These are phyloP conservation scores for Trametes sanguinea DNA, from an alignment of 768 basidiomycete genomes.

Conservation along the genomic window DNA sequence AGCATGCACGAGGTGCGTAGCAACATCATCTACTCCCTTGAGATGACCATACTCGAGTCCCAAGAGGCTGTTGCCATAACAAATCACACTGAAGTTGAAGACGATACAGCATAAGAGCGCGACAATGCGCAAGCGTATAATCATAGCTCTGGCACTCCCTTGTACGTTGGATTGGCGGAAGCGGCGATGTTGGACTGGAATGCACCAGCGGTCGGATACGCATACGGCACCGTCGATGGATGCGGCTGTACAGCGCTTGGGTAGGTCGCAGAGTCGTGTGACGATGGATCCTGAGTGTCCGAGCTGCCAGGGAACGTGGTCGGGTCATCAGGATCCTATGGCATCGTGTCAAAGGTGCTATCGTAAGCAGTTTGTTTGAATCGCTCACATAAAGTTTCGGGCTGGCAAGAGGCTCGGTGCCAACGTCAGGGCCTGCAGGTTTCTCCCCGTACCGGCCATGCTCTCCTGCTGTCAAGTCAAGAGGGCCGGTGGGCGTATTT, in stretches of 20 bases:
- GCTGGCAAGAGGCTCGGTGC: neutral
- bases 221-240: neutral
- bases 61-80: too few relatives aligned
- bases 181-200: neutral
- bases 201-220: neutral
- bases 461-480: constrained; percentile 10
- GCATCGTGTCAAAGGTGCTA: neutral
- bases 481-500: constrained; percentile 6
- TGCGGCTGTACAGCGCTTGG: neutral
- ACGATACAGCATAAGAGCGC: too few relatives aligned
- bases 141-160: constrained; percentile 15
- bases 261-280: neutral
- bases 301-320: constrained; percentile 11
- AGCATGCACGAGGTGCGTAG: too few relatives aligned
- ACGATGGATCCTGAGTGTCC: neutral
- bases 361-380: too few relatives aligned
- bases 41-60: too few relatives aligned
- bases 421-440: neutral
- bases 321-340: constrained; percentile 19
- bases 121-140: neutral
- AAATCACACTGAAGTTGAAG: too few relatives aligned
- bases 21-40: too few relatives aligned
- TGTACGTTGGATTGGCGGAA: neutral
- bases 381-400: constrained; percentile 17
- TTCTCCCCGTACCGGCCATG: constrained; percentile 10